These are phyloP conservation scores for Mycocentrospora acerina DNA, from an alignment of 2,329 filamentous ascomycete genomes.

Conservation along the genomic window DNA sequence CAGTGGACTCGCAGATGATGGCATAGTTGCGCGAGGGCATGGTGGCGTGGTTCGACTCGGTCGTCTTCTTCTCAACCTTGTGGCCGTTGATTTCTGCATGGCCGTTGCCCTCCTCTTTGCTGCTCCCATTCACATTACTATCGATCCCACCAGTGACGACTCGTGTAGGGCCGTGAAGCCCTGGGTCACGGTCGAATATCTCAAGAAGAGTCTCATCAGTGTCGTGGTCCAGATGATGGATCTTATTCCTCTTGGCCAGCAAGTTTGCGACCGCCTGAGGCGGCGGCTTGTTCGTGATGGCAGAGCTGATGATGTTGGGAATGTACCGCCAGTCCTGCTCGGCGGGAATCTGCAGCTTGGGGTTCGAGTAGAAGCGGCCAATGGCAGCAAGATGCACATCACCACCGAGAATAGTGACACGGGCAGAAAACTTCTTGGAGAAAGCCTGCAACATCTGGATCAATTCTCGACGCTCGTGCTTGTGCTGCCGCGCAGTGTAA, in stretches of 20 bases:
- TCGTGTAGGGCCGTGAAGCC: constrained; percentile 23
- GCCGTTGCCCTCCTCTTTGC: constrained; percentile 13
- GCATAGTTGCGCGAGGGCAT: constrained; percentile 72
- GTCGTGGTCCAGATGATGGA: constrained; percentile 63
- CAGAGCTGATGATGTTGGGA: constrained; percentile 64
- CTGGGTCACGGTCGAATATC: constrained; percentile 62
- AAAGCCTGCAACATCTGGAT: constrained; percentile 65
- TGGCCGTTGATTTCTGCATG: constrained; percentile 23
- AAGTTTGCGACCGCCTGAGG: constrained; percentile 66
- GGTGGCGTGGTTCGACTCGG: constrained; percentile 76
- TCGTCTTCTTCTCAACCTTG: constrained; percentile 57
- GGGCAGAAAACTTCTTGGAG: constrained; percentile 56
- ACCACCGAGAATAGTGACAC: constrained; percentile 63
- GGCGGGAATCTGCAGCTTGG: constrained; percentile 56
- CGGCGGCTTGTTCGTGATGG: constrained; percentile 69
- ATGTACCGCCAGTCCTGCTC: constrained; percentile 65
- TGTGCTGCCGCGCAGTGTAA: constrained; percentile 90
- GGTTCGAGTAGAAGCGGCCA: constrained; percentile 65
- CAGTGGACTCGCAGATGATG: constrained; percentile 58
- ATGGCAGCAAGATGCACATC: constrained; percentile 66
- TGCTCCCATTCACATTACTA: constrained; percentile 7
- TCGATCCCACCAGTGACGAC: constrained; percentile 25
- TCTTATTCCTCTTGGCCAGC: constrained; percentile 64
- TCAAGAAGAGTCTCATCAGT: constrained; percentile 66
- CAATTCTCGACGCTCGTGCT: constrained; percentile 77